phyloP scores from a whole-genome alignment of 2,329 filamentous ascomycete species.

The Calonectria honghensis region DNA sequence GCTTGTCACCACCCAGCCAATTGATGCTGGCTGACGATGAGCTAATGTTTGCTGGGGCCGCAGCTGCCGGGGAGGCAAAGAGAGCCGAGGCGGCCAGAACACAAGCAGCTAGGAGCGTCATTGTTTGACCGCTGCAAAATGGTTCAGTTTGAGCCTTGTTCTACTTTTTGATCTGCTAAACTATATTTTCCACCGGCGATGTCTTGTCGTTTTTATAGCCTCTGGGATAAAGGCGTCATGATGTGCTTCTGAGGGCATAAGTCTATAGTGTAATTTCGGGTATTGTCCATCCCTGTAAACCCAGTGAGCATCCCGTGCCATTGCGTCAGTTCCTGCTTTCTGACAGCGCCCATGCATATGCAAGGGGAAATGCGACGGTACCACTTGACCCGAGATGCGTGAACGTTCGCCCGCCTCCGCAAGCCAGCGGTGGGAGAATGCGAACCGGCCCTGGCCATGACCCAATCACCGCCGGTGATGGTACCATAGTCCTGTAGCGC shows the following conservation, averaged over 20 bases:
- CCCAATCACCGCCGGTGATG: constrained; percentile 33
- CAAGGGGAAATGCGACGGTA: constrained; percentile 25
- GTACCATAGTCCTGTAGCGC: constrained; percentile 30
- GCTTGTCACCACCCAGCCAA: constrained; percentile 64
- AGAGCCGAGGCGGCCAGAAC: constrained; percentile 38
- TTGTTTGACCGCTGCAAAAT: constrained; percentile 18
- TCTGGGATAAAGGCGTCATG: neutral
- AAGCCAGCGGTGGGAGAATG: constrained; percentile 9
- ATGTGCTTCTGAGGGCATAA: neutral
- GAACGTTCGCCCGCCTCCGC: constrained; percentile 10
- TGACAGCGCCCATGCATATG: constrained; percentile 11
- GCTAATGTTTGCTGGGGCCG: constrained; percentile 45
- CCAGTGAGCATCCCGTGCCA: constrained; percentile 10
- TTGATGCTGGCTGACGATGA: constrained; percentile 55
- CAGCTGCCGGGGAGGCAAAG: constrained; percentile 36
- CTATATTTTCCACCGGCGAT: neutral
- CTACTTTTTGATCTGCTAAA: neutral
- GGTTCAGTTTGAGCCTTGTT: neutral
- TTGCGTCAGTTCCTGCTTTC: constrained; percentile 19
- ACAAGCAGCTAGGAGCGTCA: constrained; percentile 29
- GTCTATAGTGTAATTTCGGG: constrained; percentile 32
- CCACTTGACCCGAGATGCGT: constrained; percentile 21
- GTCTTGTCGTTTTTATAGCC: constrained; percentile 16
- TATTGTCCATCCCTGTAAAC: constrained; percentile 17
- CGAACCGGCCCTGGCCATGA: constrained; percentile 2